Evolutionary conservation across 768 basidiomycete genomes (phyloP), one percentile per base, ranked within the genome.

Genomic region (Trametes punicea): DNA sequence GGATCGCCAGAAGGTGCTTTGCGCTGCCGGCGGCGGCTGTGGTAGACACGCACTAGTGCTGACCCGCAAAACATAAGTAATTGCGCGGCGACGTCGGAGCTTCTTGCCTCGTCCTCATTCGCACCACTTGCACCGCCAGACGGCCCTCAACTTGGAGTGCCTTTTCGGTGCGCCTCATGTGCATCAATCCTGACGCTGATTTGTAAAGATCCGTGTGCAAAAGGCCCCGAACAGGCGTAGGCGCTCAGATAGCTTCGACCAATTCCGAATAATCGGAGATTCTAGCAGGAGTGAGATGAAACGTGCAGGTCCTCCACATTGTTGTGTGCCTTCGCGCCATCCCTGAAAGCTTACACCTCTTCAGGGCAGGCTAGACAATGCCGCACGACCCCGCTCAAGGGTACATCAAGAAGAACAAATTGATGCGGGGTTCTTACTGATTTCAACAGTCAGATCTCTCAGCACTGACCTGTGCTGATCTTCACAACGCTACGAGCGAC

Each of bases 51-150:
- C 26, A 23, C 33, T 23, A 7, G 40, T 39, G 34, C 34, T n/a
- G 13, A 15, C 34, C 9, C 21, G 30, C 30, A 52, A 6, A 18
- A 44, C 40, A 53, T 44, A n/a, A n/a, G n/a, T n/a, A 39, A 25
- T 36, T 45, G 9, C 29, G 52, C 52, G 52, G 52, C 49, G 38
- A 51, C 23, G 42, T 51, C 56, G 56, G 52, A 2, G 16, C 23
- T 21, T 25, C 31, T 53, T 45, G 46, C 30, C 18, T 26, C 36
- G 36, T 29, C 31, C 39, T 27, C 23, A 20, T 26, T 30, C 11
- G 54, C 58, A 60, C 58, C 45, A 53, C 58, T 60, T 55, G 53
- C 58, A 60, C 58, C 49, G 58, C 58, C 53, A 39, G 53, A 42
- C 47, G n/a, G 18, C 51, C 26, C 44, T 41, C 25, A 20, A 21